Evolutionary conservation across 495 filamentous ascomycete genomes (phyloP).

Genomic region (Sabuloglossum arenarium): DNA sequence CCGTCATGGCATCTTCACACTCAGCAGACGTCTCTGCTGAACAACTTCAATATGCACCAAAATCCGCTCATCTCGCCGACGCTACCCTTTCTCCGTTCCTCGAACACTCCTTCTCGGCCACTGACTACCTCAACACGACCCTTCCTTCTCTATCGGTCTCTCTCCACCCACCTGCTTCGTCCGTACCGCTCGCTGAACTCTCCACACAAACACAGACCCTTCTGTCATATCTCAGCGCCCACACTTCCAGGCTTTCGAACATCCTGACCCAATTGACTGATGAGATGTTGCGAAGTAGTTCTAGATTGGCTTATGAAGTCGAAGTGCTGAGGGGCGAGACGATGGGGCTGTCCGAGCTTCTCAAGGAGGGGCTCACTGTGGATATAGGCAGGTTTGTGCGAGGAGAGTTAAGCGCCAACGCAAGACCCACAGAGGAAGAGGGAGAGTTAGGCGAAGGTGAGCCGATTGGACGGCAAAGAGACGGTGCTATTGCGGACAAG

Average conservation of each 20-base stretch:
- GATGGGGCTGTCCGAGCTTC: conserved; percentile 47
- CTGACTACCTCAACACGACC: conserved; percentile 53
- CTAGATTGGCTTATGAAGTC: conserved; percentile 81
- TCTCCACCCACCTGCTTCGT: conserved; percentile 24
- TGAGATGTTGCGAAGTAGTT: conserved; percentile 74
- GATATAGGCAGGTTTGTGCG: conserved; percentile 53
- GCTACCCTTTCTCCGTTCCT: conserved; percentile 4
- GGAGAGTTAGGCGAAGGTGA: background rate
- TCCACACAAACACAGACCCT: conserved; percentile 64
- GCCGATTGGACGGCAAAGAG: background rate
- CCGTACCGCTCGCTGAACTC: conserved; percentile 52
- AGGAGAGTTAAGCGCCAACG: background rate
- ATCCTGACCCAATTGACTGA: conserved; percentile 77
- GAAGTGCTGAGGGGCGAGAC: conserved; percentile 81
- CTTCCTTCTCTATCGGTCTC: conserved; percentile 62
- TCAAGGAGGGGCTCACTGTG: conserved; percentile 46
- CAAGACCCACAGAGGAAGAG: background rate
- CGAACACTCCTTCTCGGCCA: conserved; percentile 17
- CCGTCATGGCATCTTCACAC: background rate
- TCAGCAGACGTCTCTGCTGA: background rate
- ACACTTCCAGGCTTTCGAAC: conserved; percentile 64
- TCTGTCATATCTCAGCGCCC: conserved; percentile 69
- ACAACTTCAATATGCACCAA: background rate
- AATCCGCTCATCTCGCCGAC: conserved; percentile 2
- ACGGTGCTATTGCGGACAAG: background rate